Conservation (phyloP, 768 basidiomycete species). For the Holtermanniella nyarrowii region DNA sequence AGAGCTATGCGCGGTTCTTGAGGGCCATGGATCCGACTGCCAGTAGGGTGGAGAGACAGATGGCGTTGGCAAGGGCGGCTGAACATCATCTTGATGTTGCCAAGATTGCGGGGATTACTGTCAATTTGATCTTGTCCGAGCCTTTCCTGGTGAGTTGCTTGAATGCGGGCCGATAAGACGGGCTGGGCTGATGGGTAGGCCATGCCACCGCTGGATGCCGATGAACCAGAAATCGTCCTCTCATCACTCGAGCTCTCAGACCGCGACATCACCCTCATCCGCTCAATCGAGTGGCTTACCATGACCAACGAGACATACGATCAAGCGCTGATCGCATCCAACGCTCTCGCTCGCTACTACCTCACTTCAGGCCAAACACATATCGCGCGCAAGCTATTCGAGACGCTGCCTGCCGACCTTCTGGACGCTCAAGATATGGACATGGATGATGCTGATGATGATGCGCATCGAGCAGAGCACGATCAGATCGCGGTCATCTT, state of each 20-base stretch:
- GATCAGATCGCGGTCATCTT: slow-evolving; percentile 25
- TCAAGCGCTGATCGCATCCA: slow-evolving; percentile 74
- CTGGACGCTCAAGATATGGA: slow-evolving; percentile 5
- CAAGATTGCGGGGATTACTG: slow-evolving; percentile 67
- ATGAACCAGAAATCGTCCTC: slow-evolving; percentile 32
- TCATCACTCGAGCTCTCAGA: slow-evolving; percentile 23
- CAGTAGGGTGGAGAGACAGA: slow-evolving; percentile 51
- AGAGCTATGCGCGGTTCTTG: slow-evolving; percentile 84
- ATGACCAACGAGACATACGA: slow-evolving; percentile 62
- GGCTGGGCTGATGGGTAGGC: slow-evolving; percentile 10
- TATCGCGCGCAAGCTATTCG: slow-evolving; percentile 46
- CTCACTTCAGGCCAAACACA: slow-evolving; percentile 67
- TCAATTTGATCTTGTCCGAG: slow-evolving; percentile 48
- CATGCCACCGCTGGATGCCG: slow-evolving; percentile 24
- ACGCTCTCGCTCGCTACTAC: slow-evolving; percentile 79
- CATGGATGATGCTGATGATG: slow-evolving; percentile 10
- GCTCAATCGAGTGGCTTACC: slow-evolving; percentile 89
- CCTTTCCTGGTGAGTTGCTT: slow-evolving; percentile 45
- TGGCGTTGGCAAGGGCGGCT: slow-evolving; percentile 62
- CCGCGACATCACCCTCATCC: slow-evolving; percentile 50
- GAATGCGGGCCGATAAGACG: background rate
- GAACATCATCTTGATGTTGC: slow-evolving; percentile 77
- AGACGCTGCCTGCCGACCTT: slow-evolving; percentile 28
- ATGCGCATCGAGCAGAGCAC: slow-evolving; percentile 26
- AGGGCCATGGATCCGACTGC: slow-evolving; percentile 45